Evolutionary conservation across 331 rosid genomes (phyloP).

Genomic region (Phaseolus coccineus): DNA sequence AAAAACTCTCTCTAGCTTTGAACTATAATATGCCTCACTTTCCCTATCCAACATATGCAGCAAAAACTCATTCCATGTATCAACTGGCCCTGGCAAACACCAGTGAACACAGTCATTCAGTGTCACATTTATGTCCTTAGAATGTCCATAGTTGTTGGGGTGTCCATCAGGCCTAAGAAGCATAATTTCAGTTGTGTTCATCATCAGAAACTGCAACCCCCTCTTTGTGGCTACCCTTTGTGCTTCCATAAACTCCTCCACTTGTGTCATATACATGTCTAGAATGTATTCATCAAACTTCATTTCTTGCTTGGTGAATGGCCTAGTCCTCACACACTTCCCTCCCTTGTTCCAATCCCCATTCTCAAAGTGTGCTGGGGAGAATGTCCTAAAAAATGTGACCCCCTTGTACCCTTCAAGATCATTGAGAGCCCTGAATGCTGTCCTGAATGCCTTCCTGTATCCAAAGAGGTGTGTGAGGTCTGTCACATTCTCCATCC

Average conservation of each 20-base stretch:
- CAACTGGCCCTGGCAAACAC: constrained; percentile 71
- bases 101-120: constrained; percentile 68
- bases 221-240: constrained; percentile 51
- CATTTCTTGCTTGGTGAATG: constrained; percentile 60
- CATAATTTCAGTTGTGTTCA: constrained; percentile 80
- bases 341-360: constrained; percentile 96
- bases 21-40: constrained; percentile 23
- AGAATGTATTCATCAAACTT: constrained; percentile 44
- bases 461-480: constrained; percentile 56
- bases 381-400: constrained; percentile 84
- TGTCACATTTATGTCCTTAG: constrained; percentile 51
- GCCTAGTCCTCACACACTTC: constrained; percentile 72
- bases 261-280: constrained; percentile 60
- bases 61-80: constrained; percentile 67
- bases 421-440: constrained; percentile 53
- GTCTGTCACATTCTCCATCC: constrained; percentile 49
- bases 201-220: constrained; percentile 61
- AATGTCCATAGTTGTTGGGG: constrained; percentile 66
- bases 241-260: constrained; percentile 65
- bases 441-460: constrained; percentile 70
- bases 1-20: constrained; percentile 32
- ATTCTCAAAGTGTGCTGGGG: constrained; percentile 88
- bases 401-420: constrained; percentile 64
- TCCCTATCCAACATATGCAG: constrained; percentile 48
- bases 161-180: constrained; percentile 88